Evolutionary conservation across 1,139 yeast genomes (phyloP), one percentile per base, ranked within the genome.

Genomic region (Diutina catenulata): DNA sequence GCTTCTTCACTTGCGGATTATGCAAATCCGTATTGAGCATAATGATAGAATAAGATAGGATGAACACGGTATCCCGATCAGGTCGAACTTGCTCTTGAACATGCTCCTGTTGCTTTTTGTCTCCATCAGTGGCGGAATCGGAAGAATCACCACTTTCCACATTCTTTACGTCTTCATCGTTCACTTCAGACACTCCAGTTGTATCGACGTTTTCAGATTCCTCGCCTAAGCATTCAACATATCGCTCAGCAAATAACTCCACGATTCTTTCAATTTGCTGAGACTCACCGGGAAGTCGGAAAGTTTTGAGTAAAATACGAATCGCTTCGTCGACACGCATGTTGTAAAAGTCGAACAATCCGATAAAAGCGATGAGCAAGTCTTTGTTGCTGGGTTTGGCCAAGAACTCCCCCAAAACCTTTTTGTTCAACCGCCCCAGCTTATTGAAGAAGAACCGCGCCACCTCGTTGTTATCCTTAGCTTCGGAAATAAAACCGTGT

Each of bases 281-380:
- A 0, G 96, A 80, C 58, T 93, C 99, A 38, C 99, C 99, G 0
- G 98, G 98, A 40, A 93, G 68, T 56, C 99, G 74, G 53, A 93
- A 91, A 13, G 83, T 72, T 39, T 84, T 81, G 47, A 93, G 65
- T 44, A 93, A 58, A 39, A 84, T 70, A 48, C 99, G 70, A 41
- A 93, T 64, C 0, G 96, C 96, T 56, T 91, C 97, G 56, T 93
- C 98, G 2, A 93, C 87, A 49, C 98, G 70, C 47, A 82, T 64
- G 13, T 74, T 80, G 27, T 68, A 60, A 51, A 88, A 91, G 44
- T 88, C 93, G 56, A 88, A 81, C 40, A 76, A 59, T 3, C 66
- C 64, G 45, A 91, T 74, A 50, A 87, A 93, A 35, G 70, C 63
- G 39, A 68, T 67, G 48, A 91, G 63, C 13, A 88, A 58, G 1